Conservation (phyloP, 345 rosid species). For the Eucalyptus marginata region DNA sequence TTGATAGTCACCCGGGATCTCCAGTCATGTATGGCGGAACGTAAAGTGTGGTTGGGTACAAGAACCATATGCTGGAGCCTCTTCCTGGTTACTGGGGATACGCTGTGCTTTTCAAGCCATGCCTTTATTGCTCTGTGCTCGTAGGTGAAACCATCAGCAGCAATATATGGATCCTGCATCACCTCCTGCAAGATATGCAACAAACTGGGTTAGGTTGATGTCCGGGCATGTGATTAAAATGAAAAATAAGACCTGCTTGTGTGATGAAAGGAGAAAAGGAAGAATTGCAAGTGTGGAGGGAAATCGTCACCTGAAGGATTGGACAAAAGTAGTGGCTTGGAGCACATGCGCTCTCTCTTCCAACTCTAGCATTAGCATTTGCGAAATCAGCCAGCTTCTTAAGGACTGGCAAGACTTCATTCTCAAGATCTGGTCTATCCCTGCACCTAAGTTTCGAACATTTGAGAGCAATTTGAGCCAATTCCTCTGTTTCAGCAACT, state of each 20-base stretch:
- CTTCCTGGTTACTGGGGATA: conserved; percentile 71
- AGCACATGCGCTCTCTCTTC: conserved; percentile 21
- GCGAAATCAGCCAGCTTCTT: conserved; percentile 51
- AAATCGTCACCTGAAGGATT: conserved; percentile 53
- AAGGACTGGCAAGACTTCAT: conserved; percentile 65
- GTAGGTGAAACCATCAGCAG: conserved; percentile 83
- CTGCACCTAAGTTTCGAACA: conserved; percentile 78
- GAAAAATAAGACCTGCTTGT: background rate
- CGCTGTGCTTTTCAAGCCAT: conserved; percentile 54
- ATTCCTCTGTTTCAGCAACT: conserved; percentile 44
- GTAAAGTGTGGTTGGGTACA: conserved; percentile 54
- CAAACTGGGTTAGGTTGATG: background rate
- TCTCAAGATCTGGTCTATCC: conserved; percentile 83
- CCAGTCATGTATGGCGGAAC: conserved; percentile 73
- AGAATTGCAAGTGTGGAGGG: background rate
- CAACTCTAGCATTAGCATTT: conserved; percentile 30
- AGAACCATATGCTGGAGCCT: conserved; percentile 29
- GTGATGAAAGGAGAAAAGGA: background rate
- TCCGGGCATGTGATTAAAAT: background rate
- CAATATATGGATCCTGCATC: conserved; percentile 84
- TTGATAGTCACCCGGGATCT: conserved; percentile 27
- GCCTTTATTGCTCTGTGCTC: conserved; percentile 63
- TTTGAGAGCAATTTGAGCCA: conserved; percentile 53
- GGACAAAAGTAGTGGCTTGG: conserved; percentile 77
- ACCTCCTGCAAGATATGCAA: conserved; percentile 42